Evolutionary conservation across 2,329 filamentous ascomycete genomes (phyloP).

Genomic region (Knoxdaviesia proteae): DNA sequence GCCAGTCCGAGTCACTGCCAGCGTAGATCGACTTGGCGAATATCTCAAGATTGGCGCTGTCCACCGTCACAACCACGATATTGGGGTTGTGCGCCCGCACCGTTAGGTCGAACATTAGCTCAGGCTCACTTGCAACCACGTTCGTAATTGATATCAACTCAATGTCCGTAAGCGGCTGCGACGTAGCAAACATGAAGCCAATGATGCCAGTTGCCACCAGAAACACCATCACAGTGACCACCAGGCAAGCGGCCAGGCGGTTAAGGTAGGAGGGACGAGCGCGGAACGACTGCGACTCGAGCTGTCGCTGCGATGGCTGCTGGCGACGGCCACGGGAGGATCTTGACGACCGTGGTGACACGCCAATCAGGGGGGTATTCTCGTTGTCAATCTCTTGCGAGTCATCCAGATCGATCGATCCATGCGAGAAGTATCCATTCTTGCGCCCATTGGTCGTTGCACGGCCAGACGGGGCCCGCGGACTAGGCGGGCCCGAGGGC

Average conservation of each 20-base stretch:
- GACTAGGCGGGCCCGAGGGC: conserved; percentile 49
- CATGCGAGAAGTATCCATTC: conserved; percentile 4
- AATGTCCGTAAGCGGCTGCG: conserved; percentile 65
- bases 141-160: conserved; percentile 65
- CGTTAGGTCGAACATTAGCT: conserved; percentile 81
- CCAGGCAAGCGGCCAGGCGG: conserved; percentile 67
- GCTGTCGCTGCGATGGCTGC: conserved; percentile 38
- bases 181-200: conserved; percentile 78
- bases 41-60: conserved; percentile 73
- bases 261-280: conserved; percentile 41
- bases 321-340: conserved; percentile 37
- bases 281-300: conserved; percentile 52
- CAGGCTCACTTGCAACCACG: conserved; percentile 80
- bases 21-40: conserved; percentile 89
- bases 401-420: conserved; percentile 48
- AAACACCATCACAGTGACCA: conserved; percentile 63
- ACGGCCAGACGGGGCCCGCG: conserved; percentile 26
- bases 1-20: conserved; percentile 44
- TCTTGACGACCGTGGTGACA: conserved; percentile 33
- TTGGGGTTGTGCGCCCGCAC: conserved; percentile 86
- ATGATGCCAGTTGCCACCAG: conserved; percentile 69
- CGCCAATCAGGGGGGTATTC: conserved; percentile 55
- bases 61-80: conserved; percentile 68
- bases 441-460: conserved; percentile 7
- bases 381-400: conserved; percentile 66